These are phyloP conservation scores for Quercus phellos DNA, from an alignment of 331 rosid species.

Conservation along the genomic window DNA sequence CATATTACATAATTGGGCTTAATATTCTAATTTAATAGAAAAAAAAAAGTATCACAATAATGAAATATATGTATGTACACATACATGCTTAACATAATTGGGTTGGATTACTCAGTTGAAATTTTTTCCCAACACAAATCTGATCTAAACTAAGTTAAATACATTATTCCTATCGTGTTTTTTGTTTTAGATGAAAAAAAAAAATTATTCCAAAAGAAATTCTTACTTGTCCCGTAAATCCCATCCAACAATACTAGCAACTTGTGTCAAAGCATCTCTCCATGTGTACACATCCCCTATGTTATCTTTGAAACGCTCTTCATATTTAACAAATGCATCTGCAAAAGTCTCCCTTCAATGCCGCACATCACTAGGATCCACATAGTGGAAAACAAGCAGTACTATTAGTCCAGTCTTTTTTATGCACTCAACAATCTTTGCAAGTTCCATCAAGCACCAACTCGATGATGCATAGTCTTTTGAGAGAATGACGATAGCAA, in stretches of 20 bases:
- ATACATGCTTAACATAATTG: too few species aligned
- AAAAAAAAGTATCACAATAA: too few species aligned
- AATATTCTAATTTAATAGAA: too few species aligned
- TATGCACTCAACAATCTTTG: constrained; percentile 6
- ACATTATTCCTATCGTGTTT: too few species aligned
- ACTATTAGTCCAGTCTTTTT: background rate
- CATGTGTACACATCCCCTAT: background rate
- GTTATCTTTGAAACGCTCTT: background rate
- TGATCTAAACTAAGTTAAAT: too few species aligned
- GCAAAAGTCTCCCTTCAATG: background rate
- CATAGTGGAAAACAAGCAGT: background rate
- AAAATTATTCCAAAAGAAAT: background rate
- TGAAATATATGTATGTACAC: too few species aligned
- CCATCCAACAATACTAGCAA: background rate
- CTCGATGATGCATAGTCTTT: constrained; percentile 5
- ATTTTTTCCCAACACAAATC: too few species aligned
- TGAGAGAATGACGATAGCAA: background rate
- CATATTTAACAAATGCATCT: constrained; percentile 8
- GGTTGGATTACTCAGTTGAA: too few species aligned
- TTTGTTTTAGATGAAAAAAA: too few species aligned
- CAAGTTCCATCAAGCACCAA: constrained; percentile 19
- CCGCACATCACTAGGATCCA: background rate
- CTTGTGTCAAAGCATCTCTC: constrained; percentile 17
- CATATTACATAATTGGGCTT: too few species aligned
- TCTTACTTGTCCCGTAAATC: background rate